Evolutionary conservation across 2,329 filamentous ascomycete species (phyloP).

Genomic region (Lecanicillium sp.): DNA sequence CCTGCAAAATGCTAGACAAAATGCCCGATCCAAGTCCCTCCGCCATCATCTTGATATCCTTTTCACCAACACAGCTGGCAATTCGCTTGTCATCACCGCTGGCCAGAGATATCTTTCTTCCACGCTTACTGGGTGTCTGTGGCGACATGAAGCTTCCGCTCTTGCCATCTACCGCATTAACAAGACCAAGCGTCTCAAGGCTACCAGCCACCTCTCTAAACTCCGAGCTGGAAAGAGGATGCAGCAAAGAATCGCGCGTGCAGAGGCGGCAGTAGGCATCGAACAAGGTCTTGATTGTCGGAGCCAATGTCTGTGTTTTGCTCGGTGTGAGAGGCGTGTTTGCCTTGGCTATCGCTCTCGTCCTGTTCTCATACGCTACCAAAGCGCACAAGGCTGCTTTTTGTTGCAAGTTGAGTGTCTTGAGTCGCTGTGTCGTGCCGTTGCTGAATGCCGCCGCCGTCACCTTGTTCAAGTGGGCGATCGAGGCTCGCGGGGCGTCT

Average conservation of each 20-base stretch:
- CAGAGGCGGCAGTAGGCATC: conserved; percentile 78
- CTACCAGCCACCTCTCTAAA: conserved; percentile 90
- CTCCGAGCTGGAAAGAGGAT: conserved; percentile 82
- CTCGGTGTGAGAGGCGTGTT: conserved; percentile 45
- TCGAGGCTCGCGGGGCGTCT: conserved; percentile 80
- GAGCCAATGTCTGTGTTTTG: conserved; percentile 53
- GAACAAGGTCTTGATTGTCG: conserved; percentile 77
- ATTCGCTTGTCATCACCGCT: conserved; percentile 66
- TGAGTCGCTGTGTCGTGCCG: conserved; percentile 74
- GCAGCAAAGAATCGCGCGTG: conserved; percentile 77
- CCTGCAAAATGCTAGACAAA: conserved; percentile 52
- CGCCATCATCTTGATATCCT: conserved; percentile 66
- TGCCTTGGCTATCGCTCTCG: conserved; percentile 39
- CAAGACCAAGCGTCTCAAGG: conserved; percentile 77
- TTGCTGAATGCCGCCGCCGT: conserved; percentile 87
- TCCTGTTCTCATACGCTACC: conserved; percentile 74
- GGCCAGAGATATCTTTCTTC: conserved; percentile 46
- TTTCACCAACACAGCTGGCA: conserved; percentile 70
- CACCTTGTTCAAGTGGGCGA: conserved; percentile 85
- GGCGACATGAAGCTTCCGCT: conserved; percentile 55
- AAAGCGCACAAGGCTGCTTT: conserved; percentile 90
- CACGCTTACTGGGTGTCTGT: conserved; percentile 64
- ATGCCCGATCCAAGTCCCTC: conserved; percentile 54
- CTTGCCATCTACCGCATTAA: conserved; percentile 62
- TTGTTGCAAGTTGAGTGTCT: conserved; percentile 87